phyloP scores from a whole-genome alignment of 1,284 basidiomycete species.

The Pascua guehoae region DNA sequence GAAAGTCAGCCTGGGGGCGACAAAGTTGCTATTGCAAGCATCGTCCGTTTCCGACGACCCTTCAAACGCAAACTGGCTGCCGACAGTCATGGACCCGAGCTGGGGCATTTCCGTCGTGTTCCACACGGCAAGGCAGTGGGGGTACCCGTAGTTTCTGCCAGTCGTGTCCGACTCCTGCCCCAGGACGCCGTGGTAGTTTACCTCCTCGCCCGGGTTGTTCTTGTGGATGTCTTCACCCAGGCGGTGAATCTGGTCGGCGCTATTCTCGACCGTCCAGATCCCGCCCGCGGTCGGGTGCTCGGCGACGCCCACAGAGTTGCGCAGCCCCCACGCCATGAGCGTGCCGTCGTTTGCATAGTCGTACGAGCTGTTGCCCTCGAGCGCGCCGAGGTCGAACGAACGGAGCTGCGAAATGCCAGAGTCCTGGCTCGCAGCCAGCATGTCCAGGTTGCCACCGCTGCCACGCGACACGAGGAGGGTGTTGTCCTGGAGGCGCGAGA shows the following conservation, averaged over 20 bases:
- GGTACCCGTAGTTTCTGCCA: conserved; percentile 11
- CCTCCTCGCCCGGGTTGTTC: conserved; percentile 15
- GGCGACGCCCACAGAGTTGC: conserved; percentile 14
- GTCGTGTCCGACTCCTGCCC: background rate
- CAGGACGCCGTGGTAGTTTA: conserved; percentile 13
- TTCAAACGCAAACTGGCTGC: conserved; percentile 6
- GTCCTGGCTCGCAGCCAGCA: background rate
- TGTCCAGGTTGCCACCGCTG: conserved; percentile 8
- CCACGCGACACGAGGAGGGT: conserved; percentile 13
- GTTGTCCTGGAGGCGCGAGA: background rate
- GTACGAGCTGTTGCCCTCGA: background rate
- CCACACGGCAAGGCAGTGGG: conserved; percentile 13
- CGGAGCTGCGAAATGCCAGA: conserved; percentile 14
- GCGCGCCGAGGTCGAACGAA: background rate
- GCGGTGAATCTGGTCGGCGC: conserved; percentile 10
- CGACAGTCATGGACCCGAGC: conserved; percentile 2
- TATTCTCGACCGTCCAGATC: conserved; percentile 15
- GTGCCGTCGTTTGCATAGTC: background rate
- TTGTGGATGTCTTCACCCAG: conserved; percentile 7
- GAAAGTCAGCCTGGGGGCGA: conserved; percentile 4
- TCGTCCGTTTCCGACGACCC: conserved; percentile 1
- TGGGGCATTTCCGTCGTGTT: conserved; percentile 2
- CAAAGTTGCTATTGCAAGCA: conserved; percentile 4
- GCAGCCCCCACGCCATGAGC: conserved; percentile 10
- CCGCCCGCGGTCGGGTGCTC: conserved; percentile 8